Evolutionary conservation across 2,329 filamentous ascomycete genomes (phyloP), one percentile per base, ranked within the genome.

Genomic region (Sporothrix brunneoviolacea): DNA sequence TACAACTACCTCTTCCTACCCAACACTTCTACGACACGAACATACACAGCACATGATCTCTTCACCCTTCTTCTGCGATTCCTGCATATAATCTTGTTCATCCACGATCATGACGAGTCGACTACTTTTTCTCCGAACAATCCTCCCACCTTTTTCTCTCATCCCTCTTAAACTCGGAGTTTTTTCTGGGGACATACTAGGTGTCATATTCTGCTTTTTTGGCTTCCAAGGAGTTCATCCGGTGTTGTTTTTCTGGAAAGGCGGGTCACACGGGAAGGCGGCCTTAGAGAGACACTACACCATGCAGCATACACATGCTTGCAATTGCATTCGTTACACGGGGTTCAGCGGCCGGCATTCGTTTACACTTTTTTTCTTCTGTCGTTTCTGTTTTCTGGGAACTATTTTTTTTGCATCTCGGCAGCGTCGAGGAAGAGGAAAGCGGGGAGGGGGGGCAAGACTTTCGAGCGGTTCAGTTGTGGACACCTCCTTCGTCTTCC

Each of bases 271-370:
- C 35, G 28, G 4, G 40, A 19, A 18, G 32, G 16, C 35, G 24
- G 37, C 28, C 40, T 16, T 27, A 47, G 43, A 51, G 18, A 24
- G 32, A 47, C 16, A 46, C 28, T 46, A 33, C 46, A 43, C 45
- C 35, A 39, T 37, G 27, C 37, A 33, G 28, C 47, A 44, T 50
- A 30, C 50, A 48, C 43, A 39, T 50, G 39, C 41, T 44, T 38
- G 37, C 33, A 38, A 50, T 55, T 55, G 51, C 54, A 55, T 55
- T 55, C 54, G 54, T 47, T 55, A 40, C 37, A 43, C n/a, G 37
- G 43, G 50, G 50, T 45, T 49, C 46, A 46, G 47, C 48, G 48
- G 39, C 24, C 33, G 32, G 48, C 32, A 35, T 44, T 38, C 15
- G n/a, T 43, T 48, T 44, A 37, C 39, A 27, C 8, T 37, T 51